These are phyloP conservation scores for Sporothrix schenckii DNA, from an alignment of 2,329 filamentous ascomycete species.

Conservation along the genomic window DNA sequence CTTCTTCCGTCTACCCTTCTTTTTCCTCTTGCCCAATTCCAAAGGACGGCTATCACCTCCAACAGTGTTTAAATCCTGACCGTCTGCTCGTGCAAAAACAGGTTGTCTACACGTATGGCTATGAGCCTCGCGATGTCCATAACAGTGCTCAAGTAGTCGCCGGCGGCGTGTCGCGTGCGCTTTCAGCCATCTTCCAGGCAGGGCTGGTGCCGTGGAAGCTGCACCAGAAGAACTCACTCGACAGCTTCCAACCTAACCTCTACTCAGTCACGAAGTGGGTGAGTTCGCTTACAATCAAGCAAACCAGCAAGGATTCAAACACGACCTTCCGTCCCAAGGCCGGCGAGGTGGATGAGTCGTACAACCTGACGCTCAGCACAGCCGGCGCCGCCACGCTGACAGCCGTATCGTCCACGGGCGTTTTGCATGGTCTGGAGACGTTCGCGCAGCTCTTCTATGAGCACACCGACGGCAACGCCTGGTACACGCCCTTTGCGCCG, in stretches of 20 bases:
- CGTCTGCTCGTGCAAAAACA: conserved; percentile 39
- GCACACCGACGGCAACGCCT: conserved; percentile 59
- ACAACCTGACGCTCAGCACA: conserved; percentile 63
- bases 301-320: conserved; percentile 58
- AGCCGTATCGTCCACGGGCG: conserved; percentile 67
- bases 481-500: conserved; percentile 73
- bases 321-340: conserved; percentile 58
- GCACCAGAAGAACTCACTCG: conserved; percentile 59
- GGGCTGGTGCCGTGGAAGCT: conserved; percentile 80
- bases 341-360: conserved; percentile 74
- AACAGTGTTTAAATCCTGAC: conserved; percentile 29
- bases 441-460: conserved; percentile 80
- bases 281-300: conserved; percentile 62
- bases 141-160: conserved; percentile 59
- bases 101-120: conserved; percentile 54
- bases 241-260: conserved; percentile 64
- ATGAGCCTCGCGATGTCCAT: conserved; percentile 48
- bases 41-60: not conserved
- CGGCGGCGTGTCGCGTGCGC: conserved; percentile 61
- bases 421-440: conserved; percentile 73
- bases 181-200: conserved; percentile 65
- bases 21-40: conserved; percentile 30
- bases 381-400: conserved; percentile 64
- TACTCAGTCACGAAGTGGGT: conserved; percentile 54
- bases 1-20: conserved; percentile 30